A percentile compares a stretch with the other conserved stretches of the same genome.
phyloP scores from a whole-genome alignment of 768 basidiomycete species.

The Lactarius quietus region DNA sequence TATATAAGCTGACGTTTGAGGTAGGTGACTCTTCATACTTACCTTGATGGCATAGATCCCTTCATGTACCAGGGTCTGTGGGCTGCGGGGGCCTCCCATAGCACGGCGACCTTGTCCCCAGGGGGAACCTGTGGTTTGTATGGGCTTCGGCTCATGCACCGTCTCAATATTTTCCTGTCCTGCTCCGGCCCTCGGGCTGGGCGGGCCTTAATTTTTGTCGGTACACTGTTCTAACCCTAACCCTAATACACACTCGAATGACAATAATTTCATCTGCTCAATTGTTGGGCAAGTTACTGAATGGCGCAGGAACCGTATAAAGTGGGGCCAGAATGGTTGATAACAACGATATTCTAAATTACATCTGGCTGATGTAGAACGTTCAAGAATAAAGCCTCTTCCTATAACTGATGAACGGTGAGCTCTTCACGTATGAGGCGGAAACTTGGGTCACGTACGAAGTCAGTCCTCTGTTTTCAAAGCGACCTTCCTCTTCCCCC shows the following conservation, averaged over 20 bases:
- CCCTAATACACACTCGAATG: background rate
- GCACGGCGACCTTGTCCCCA: slow-evolving; percentile 32
- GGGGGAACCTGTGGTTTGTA: slow-evolving; percentile 28
- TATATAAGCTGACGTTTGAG: background rate
- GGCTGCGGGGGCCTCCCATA: slow-evolving; percentile 30
- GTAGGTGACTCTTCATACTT: slow-evolving; percentile 27
- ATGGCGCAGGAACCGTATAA: no score
- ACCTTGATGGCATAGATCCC: slow-evolving; percentile 31
- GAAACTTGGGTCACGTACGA: background rate
- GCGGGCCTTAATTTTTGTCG: slow-evolving; percentile 26
- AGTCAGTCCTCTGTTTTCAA: slow-evolving; percentile 14
- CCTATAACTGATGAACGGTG: background rate
- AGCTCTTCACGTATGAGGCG: background rate
- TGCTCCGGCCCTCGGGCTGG: slow-evolving; percentile 46
- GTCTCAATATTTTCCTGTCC: slow-evolving; percentile 80
- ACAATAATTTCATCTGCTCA: background rate
- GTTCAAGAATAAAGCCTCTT: background rate
- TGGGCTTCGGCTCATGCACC: slow-evolving; percentile 73
- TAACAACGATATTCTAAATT: background rate
- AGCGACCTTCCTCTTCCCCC: slow-evolving; percentile 21
- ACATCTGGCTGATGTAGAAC: background rate
- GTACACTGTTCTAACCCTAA: slow-evolving; percentile 10
- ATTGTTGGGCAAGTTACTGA: background rate
- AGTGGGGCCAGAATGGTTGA: background rate
- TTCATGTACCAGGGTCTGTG: slow-evolving; percentile 30